Evolutionary conservation across 257 asterid species (phyloP).

Genomic region (Echium plantagineum): DNA sequence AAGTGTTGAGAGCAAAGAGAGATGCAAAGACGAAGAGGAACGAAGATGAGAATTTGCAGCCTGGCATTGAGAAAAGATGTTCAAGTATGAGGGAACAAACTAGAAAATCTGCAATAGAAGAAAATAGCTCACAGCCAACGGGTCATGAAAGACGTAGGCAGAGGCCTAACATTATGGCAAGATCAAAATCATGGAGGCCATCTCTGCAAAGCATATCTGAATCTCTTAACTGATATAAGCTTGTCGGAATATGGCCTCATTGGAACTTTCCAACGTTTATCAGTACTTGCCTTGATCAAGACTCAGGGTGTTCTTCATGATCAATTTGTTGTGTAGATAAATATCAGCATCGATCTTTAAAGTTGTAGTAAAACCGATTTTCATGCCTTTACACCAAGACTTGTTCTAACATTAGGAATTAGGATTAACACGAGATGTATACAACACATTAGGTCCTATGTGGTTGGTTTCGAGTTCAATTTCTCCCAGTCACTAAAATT

Average conservation of each 20-base stretch:
- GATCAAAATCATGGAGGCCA: conserved; percentile 37
- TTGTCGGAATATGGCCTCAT: neutral
- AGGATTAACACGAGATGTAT: no score
- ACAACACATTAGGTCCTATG: no score
- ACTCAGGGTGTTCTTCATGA: conserved; percentile 9
- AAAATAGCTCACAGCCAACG: conserved; percentile 19
- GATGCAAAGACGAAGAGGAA: conserved; percentile 61
- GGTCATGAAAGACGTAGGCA: conserved; percentile 20
- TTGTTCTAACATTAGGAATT: no score
- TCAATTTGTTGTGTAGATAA: conserved; percentile 20
- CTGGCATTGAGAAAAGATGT: conserved; percentile 5
- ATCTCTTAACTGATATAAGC: conserved; percentile 19
- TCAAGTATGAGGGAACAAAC: conserved; percentile 21
- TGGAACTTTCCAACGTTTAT: neutral
- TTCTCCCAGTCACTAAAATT: no score
- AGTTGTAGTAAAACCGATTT: no score
- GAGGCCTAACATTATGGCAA: conserved; percentile 10
- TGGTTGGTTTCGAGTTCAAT: no score
- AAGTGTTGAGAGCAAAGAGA: conserved; percentile 69
- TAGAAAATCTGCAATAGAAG: conserved; percentile 24
- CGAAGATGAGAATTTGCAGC: conserved; percentile 17
- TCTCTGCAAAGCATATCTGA: conserved; percentile 36
- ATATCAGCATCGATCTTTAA: conserved; percentile 3
- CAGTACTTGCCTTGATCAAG: neutral
- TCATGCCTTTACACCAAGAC: no score